Percentiles rank a stretch among this genome's conserved stretches.
Conservation (phyloP, 106 monocot genomes). For the Xerophyta viscosa region DNA sequence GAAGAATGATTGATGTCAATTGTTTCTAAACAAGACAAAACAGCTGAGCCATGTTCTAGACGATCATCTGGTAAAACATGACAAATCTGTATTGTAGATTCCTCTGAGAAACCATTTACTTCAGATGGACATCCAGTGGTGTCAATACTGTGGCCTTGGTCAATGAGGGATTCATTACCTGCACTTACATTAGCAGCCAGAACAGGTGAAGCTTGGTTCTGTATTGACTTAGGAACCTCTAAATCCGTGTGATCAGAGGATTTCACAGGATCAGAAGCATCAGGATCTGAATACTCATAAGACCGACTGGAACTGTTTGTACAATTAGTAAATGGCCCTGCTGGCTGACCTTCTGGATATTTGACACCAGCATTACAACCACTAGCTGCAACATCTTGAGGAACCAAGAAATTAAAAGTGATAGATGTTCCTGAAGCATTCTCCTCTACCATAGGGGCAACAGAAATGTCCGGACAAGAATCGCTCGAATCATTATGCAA, state of each 20-base stretch:
- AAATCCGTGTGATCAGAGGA: conserved; percentile 3
- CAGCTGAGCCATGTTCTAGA: conserved; percentile 4
- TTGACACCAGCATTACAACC: conserved; percentile 13
- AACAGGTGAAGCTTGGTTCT: conserved; percentile 10
- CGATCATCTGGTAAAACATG: conserved; percentile 6
- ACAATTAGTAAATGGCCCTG: conserved; percentile 8
- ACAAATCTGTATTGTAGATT: conserved; percentile 17
- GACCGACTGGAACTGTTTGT: background rate
- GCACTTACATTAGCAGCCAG: background rate
- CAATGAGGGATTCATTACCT: too few relatives aligned
- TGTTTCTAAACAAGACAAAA: conserved; percentile 15
- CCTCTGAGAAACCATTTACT: conserved; percentile 6
- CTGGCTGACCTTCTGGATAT: conserved; percentile 6
- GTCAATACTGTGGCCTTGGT: too few relatives aligned
- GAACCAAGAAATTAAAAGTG: conserved; percentile 13
- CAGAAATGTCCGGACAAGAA: conserved; percentile 15
- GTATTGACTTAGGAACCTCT: conserved; percentile 2
- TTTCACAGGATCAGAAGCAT: conserved; percentile 14
- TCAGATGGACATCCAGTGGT: conserved; percentile 8
- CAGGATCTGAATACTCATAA: conserved; percentile 1
- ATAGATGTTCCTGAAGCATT: conserved; percentile 21
- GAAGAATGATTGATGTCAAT: conserved; percentile 4
- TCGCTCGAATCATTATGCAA: too few relatives aligned
- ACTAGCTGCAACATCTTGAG: too few relatives aligned
- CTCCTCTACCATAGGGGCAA: conserved; percentile 2